Evolutionary conservation across 2,329 filamentous ascomycete genomes (phyloP).

Genomic region (Epichloe brachyelytri): DNA sequence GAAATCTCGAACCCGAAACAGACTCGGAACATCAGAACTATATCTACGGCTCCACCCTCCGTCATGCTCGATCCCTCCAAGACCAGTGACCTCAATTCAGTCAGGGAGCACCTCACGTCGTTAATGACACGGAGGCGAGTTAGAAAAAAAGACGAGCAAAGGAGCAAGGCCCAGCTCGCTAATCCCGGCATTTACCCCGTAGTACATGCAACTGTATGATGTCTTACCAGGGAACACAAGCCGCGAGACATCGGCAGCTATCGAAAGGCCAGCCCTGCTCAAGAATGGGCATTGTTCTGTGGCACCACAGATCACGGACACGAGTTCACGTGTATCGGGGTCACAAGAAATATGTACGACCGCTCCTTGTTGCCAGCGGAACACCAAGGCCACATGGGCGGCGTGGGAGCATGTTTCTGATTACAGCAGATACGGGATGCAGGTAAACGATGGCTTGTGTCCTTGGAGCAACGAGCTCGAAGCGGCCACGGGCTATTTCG

Average conservation of each 20-base stretch:
- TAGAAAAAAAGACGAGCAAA: neutral
- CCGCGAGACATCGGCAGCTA: neutral
- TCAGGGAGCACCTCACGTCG: neutral
- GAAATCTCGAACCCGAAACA: neutral
- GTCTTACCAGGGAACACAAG: neutral
- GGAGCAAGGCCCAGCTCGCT: neutral
- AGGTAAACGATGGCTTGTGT: neutral
- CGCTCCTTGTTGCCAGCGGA: neutral
- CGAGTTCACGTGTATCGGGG: conserved; percentile 2
- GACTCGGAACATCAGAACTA: neutral
- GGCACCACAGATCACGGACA: neutral
- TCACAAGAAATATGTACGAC: neutral
- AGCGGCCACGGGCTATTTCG: too few species aligned
- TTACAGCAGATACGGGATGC: neutral
- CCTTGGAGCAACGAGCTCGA: too few species aligned
- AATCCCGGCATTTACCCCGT: neutral
- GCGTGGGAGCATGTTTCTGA: neutral
- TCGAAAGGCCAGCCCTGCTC: neutral
- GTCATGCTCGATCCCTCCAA: neutral
- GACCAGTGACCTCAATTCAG: neutral
- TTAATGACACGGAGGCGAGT: neutral
- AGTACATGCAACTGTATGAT: neutral
- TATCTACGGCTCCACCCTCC: neutral
- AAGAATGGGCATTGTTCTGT: neutral
- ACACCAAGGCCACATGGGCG: neutral